These are phyloP conservation scores for Turnera subulata DNA, from an alignment of 345 rosid genomes.

Conservation along the genomic window DNA sequence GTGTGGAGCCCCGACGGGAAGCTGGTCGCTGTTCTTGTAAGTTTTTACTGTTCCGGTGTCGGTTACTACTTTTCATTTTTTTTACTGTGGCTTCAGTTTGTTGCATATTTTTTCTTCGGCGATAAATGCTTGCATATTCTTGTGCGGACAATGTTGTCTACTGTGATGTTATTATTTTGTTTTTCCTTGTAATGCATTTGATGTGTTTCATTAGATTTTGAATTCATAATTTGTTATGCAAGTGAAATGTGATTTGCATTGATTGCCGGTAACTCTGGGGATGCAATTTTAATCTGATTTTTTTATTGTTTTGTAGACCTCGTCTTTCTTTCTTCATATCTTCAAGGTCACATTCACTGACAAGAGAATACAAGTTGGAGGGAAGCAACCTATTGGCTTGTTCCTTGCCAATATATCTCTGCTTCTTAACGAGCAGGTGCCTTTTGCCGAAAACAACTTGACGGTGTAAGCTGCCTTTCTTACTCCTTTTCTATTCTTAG, in stretches of 20 bases:
- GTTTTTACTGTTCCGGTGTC: constrained; percentile 17
- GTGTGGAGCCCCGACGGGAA: constrained; percentile 92
- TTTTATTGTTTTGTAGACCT: constrained; percentile 55
- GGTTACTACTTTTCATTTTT: neutral
- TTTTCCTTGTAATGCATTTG: neutral
- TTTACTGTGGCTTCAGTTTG: neutral
- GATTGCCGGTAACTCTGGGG: no score
- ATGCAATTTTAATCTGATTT: neutral
- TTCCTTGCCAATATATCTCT: constrained; percentile 60
- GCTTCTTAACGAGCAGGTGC: constrained; percentile 80
- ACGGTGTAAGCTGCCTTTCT: constrained; percentile 57
- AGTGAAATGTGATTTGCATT: no score
- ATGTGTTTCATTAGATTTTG: no score
- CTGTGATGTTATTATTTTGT: no score
- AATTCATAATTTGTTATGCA: no score
- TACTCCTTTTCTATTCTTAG: neutral
- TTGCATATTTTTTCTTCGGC: no score
- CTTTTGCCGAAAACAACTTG: constrained; percentile 62
- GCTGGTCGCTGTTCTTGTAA: constrained; percentile 77
- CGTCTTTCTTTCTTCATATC: constrained; percentile 76
- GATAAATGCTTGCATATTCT: no score
- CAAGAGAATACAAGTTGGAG: constrained; percentile 58
- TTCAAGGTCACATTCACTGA: constrained; percentile 80
- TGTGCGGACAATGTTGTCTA: no score
- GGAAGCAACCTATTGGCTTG: constrained; percentile 69